A percentile compares a stretch with the other conserved stretches of the same genome.
These are phyloP conservation scores for Globisporangium cederbergense DNA, from an alignment of 352 stramenopile genomes.

Conservation along the genomic window DNA sequence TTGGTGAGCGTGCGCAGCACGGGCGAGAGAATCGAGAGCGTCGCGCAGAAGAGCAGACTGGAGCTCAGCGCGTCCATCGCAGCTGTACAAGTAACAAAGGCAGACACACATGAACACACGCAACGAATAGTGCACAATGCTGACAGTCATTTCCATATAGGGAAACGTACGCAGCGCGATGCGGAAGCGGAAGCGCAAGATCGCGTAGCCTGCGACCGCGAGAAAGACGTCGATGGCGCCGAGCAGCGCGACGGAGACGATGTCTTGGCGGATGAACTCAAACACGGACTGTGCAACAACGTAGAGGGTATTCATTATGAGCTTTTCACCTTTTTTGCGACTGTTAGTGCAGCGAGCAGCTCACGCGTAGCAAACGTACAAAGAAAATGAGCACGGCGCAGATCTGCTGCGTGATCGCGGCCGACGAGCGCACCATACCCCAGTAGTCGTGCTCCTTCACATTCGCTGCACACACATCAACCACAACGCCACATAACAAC, in stretches of 20 bases:
- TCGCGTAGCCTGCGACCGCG: constrained; percentile 44
- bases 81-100: constrained; percentile 14
- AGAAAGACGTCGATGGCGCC: constrained; percentile 56
- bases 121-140: neutral
- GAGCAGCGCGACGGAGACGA: constrained; percentile 52
- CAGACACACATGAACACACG: constrained; percentile 5
- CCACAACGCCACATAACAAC: neutral
- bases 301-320: neutral
- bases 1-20: constrained; percentile 89
- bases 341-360: neutral
- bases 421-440: constrained; percentile 79
- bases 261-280: constrained; percentile 53
- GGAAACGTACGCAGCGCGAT: constrained; percentile 34
- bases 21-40: constrained; percentile 83
- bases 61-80: constrained; percentile 54
- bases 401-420: constrained; percentile 88
- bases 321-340: neutral
- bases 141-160: too few relatives aligned
- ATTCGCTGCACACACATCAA: constrained; percentile 41
- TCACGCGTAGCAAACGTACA: constrained; percentile 27
- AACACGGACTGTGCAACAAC: constrained; percentile 56
- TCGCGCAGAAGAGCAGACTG: constrained; percentile 81
- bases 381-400: constrained; percentile 88
- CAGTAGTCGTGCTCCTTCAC: constrained; percentile 82
- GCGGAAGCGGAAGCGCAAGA: constrained; percentile 43